phyloP scores from a whole-genome alignment of 805 yeast genomes.

The Candida insectalens region DNA sequence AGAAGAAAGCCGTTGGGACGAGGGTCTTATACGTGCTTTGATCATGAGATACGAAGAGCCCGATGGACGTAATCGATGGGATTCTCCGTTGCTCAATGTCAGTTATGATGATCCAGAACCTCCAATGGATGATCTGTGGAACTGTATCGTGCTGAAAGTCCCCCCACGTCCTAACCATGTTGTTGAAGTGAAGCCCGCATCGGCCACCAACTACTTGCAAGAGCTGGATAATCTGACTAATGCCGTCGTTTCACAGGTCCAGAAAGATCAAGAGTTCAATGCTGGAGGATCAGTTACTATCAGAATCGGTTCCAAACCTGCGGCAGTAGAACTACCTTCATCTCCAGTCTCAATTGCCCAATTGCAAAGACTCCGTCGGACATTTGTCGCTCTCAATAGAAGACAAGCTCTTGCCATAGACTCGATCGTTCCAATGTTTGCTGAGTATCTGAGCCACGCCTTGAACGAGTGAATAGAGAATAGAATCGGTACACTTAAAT shows the following conservation, averaged over 20 bases:
- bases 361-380: constrained; percentile 73
- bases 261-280: constrained; percentile 50
- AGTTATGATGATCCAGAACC: constrained; percentile 44
- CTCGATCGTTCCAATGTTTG: constrained; percentile 63
- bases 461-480: constrained; percentile 26
- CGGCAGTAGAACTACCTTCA: constrained; percentile 49
- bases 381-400: constrained; percentile 72
- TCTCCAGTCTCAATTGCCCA: constrained; percentile 59
- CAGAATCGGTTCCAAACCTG: constrained; percentile 20
- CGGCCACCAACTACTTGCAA: constrained; percentile 66
- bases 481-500: neutral
- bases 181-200: constrained; percentile 72
- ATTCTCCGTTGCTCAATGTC: constrained; percentile 76
- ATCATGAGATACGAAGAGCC: constrained; percentile 92
- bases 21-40: constrained; percentile 53
- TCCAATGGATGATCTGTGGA: constrained; percentile 63
- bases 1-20: constrained; percentile 45
- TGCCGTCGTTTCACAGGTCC: constrained; percentile 48
- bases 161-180: constrained; percentile 77
- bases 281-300: constrained; percentile 43
- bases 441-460: constrained; percentile 65
- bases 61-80: constrained; percentile 80
- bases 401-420: constrained; percentile 64
- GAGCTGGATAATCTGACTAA: constrained; percentile 68
- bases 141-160: constrained; percentile 46